Evolutionary conservation across 208 protist species (phyloP).

Genomic region (Trypanosoma conorhini): DNA sequence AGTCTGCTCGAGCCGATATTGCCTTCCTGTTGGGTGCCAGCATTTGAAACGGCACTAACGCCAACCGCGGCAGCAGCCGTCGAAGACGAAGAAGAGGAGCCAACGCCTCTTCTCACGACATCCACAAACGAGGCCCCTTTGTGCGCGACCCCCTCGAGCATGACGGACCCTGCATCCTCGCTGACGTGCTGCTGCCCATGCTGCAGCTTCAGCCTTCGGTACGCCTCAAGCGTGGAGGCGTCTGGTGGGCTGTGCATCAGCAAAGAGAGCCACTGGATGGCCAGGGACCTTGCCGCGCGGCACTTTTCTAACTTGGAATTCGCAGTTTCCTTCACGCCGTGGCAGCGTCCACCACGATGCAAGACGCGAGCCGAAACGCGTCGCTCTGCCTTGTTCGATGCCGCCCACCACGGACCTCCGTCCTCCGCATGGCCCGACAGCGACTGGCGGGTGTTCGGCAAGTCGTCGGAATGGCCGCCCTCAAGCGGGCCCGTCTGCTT

Average conservation of each 20-base stretch:
- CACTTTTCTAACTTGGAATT: conserved; percentile 15
- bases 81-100: background rate
- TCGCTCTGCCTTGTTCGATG: background rate
- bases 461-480: background rate
- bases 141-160: background rate
- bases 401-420: background rate
- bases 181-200: background rate
- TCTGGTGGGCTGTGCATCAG: conserved; percentile 49
- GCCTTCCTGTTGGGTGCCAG: background rate
- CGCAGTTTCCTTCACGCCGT: background rate
- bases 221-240: conserved; percentile 22
- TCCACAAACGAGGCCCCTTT: conserved; percentile 19
- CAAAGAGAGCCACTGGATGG: conserved; percentile 51
- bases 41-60: background rate
- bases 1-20: background rate
- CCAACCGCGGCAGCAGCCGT: background rate
- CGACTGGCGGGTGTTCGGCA: background rate
- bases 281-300: conserved; percentile 44
- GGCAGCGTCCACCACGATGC: background rate
- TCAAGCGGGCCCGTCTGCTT: background rate
- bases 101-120: conserved; percentile 17
- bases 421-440: background rate
- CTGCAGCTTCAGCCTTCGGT: conserved; percentile 18
- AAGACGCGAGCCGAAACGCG: background rate
- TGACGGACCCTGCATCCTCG: background rate